Base-by-base conservation (phyloP, 2,329 filamentous ascomycete species). In the Drechmeria coniospora region DNA sequence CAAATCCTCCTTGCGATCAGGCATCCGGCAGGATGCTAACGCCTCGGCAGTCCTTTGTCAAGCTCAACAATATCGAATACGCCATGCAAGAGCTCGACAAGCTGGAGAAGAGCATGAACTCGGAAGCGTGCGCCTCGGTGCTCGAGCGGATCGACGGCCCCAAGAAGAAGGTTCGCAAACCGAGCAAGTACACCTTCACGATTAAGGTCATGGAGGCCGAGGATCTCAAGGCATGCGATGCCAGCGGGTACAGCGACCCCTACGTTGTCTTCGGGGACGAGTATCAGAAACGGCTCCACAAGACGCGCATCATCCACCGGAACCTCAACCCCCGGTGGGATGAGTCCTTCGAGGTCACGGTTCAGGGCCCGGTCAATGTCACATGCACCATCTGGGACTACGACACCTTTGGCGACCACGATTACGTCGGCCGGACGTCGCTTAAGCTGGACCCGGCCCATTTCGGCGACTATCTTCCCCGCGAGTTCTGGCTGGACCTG, bases 371-470 rank as follows among this genome's bases (percentile, higher is more conserved):
- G 8, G 67, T 98, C 32, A 94, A 95, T 43, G 74, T 98, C 39
- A 92, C 95, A 45, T 86, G 87, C 18, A 98, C 90, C 1, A 79
- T 95, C 23, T 98, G 90, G 90, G 90, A 98, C 54, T 92, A 90
- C 65, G 90, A 98, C 56, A 84, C 83, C 10, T 77, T 98, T 42
- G 90, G 90, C 29, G 90, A 95, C 46, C 90, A 98, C 47, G 90
- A 98, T 47, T 95, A 92, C 49, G 83, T 95, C 20, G 90, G 90
- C 15, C 74, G 90, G 36, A 95, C 90, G n/a, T 92, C 84, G 13
- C 65, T 98, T 38, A 98, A 98, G 55, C 64, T 98, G n/a, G 90
- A 98, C 43, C 90, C 90, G n/a, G 68, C 82, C 21, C 86, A 94
- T 56, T 98, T 98, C 54, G 78, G 83, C 41, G 90, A 98, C 51